Evolutionary conservation across 805 yeast species (phyloP).

Genomic region (Saccharomycopsis guyanensis): DNA sequence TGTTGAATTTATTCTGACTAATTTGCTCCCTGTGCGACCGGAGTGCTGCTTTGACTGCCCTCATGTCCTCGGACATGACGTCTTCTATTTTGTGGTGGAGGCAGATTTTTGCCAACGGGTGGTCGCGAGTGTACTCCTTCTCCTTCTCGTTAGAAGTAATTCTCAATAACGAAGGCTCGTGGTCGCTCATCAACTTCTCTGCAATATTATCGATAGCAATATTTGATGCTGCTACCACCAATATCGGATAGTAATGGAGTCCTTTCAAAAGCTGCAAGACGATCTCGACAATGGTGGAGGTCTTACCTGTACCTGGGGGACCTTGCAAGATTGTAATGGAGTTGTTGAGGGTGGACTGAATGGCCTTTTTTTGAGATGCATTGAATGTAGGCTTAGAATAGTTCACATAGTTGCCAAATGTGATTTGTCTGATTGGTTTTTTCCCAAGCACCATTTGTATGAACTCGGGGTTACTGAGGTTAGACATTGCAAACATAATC

Average conservation of each 20-base stretch:
- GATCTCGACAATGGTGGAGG: conserved; percentile 62
- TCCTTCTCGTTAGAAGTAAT: conserved; percentile 56
- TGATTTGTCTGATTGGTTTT: conserved; percentile 46
- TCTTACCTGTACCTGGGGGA: conserved; percentile 81
- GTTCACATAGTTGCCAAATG: conserved; percentile 46
- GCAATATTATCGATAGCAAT: conserved; percentile 74
- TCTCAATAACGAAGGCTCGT: conserved; percentile 44
- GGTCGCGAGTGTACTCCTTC: conserved; percentile 48
- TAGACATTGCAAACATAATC: conserved; percentile 59
- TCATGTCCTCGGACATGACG: conserved; percentile 38
- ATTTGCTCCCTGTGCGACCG: conserved; percentile 37
- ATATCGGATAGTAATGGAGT: conserved; percentile 50
- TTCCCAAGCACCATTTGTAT: conserved; percentile 48
- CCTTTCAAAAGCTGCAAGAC: conserved; percentile 48
- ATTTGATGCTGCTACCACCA: conserved; percentile 71
- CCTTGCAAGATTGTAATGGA: conserved; percentile 59
- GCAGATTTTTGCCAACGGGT: conserved; percentile 52
- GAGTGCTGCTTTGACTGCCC: conserved; percentile 37
- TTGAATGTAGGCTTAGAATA: conserved; percentile 45
- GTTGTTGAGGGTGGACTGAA: conserved; percentile 44
- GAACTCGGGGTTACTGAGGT: conserved; percentile 44
- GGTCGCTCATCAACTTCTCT: conserved; percentile 48
- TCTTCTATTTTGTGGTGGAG: conserved; percentile 52
- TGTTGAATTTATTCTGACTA: conserved; percentile 41
- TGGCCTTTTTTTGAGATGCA: conserved; percentile 50